Percentiles rank a stretch among this genome's conserved stretches.
These are phyloP conservation scores for Trichaptum fuscoviolaceum DNA, from an alignment of 768 basidiomycete species.

Conservation along the genomic window DNA sequence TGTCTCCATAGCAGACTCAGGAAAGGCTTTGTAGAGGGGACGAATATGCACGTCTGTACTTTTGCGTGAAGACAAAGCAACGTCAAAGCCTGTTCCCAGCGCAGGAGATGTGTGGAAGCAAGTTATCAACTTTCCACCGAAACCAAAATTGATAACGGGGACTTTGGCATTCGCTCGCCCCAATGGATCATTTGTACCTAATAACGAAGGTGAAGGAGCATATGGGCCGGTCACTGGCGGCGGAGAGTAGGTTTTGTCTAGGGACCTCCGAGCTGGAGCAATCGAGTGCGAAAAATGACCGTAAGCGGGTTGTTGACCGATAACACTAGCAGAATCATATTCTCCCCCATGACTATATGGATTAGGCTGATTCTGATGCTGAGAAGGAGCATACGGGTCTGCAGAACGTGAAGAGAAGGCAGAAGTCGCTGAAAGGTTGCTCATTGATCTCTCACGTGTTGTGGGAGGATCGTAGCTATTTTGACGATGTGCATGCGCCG, in stretches of 20 bases:
- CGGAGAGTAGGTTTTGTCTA: conserved; percentile 15
- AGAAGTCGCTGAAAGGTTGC: conserved; percentile 1
- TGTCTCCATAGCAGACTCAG: conserved; percentile 54
- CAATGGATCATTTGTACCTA: conserved; percentile 79
- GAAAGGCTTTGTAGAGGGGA: conserved; percentile 60
- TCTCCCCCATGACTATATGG: background rate
- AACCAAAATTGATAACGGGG: conserved; percentile 86
- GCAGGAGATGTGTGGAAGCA: conserved; percentile 76
- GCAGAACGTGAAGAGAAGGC: background rate
- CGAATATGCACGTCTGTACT: conserved; percentile 68
- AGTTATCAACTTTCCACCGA: conserved; percentile 86
- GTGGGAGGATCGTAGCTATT: background rate
- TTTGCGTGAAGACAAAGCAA: conserved; percentile 66
- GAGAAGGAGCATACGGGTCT: background rate
- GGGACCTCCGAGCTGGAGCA: conserved; percentile 9
- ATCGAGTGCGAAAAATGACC: conserved; percentile 34
- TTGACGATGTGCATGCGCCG: background rate
- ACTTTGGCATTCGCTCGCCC: conserved; percentile 66
- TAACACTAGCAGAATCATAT: background rate
- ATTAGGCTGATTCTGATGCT: conserved; percentile 2
- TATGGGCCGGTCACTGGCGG: conserved; percentile 49
- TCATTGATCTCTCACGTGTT: background rate
- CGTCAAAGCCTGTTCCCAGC: conserved; percentile 70
- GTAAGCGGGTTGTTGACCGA: background rate
- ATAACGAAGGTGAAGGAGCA: conserved; percentile 78